These are phyloP conservation scores for Cichorium intybus DNA, from an alignment of 140 eudicot genomes.

Conservation along the genomic window DNA sequence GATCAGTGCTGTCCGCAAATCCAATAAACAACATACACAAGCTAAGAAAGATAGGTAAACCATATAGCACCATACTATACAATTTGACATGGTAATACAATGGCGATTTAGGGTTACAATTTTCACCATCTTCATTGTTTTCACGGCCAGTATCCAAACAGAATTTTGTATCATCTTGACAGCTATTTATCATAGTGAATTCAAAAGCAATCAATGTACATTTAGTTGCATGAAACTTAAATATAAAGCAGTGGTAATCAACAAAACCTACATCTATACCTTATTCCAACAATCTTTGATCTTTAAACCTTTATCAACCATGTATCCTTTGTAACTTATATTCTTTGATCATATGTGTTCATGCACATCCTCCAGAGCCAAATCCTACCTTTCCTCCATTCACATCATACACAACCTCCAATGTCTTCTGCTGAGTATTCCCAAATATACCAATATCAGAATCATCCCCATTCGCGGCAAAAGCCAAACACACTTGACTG, in stretches of 20 bases:
- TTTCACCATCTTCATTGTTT: conserved; percentile 12
- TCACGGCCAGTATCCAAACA: neutral
- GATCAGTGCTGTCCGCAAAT: neutral
- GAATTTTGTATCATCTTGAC: neutral
- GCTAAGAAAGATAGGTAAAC: neutral
- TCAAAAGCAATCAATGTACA: conserved; percentile 26
- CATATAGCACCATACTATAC: conserved; percentile 8
- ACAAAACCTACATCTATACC: conserved; percentile 18
- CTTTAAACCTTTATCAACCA: conserved; percentile 7
- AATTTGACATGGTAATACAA: conserved; percentile 2
- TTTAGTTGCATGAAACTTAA: conserved; percentile 14
- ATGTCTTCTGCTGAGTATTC: conserved; percentile 59
- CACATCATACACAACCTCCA: conserved; percentile 65
- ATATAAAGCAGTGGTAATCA: conserved; percentile 27
- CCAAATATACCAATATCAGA: conserved; percentile 46
- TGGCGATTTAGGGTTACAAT: neutral
- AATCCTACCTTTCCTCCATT: conserved; percentile 70
- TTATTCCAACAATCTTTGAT: conserved; percentile 26
- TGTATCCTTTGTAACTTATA: conserved; percentile 1
- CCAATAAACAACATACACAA: neutral
- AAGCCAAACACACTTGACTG: conserved; percentile 61
- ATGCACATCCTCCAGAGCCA: conserved; percentile 56
- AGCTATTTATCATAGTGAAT: conserved; percentile 1
- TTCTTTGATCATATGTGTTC: conserved; percentile 5
- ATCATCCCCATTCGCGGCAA: conserved; percentile 53